Evolutionary conservation across 345 rosid genomes (phyloP).

Genomic region (Leavenworthia alabamica): DNA sequence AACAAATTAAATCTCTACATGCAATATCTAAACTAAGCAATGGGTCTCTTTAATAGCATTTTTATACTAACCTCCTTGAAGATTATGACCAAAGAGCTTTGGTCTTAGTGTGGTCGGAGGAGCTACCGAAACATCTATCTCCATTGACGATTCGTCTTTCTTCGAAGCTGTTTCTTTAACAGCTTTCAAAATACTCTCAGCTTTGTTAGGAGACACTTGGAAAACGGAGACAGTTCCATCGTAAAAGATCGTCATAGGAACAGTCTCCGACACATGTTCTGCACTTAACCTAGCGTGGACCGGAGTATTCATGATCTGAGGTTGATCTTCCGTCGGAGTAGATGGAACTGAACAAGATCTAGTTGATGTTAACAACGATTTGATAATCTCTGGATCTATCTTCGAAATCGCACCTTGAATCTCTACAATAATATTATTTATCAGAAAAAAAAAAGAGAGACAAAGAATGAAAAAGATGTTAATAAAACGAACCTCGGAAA

Average conservation of each 20-base stretch:
- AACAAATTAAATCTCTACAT: not conserved
- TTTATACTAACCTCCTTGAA: constrained; percentile 46
- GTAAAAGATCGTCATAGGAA: constrained; percentile 90
- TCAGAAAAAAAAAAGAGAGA: not conserved
- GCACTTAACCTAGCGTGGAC: constrained; percentile 29
- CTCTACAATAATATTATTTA: constrained; percentile 29
- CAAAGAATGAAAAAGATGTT: accelerated
- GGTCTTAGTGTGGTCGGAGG: constrained; percentile 27
- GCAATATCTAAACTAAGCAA: not conserved
- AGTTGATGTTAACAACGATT: constrained; percentile 56
- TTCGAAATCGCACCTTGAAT: constrained; percentile 79
- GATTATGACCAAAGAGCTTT: constrained; percentile 41
- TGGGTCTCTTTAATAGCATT: not conserved
- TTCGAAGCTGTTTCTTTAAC: constrained; percentile 42
- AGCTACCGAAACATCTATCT: constrained; percentile 19
- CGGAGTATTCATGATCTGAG: constrained; percentile 32
- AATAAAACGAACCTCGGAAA: constrained; percentile 48
- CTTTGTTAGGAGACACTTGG: constrained; percentile 56
- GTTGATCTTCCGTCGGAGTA: constrained; percentile 39
- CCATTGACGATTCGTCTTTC: constrained; percentile 27
- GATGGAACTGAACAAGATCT: too few species aligned
- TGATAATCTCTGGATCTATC: constrained; percentile 69
- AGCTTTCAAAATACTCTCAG: constrained; percentile 52
- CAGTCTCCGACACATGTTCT: constrained; percentile 33
- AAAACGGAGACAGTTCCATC: constrained; percentile 68